Conservation (phyloP, 2,329 filamentous ascomycete species). For the Aspergillus candidus region DNA sequence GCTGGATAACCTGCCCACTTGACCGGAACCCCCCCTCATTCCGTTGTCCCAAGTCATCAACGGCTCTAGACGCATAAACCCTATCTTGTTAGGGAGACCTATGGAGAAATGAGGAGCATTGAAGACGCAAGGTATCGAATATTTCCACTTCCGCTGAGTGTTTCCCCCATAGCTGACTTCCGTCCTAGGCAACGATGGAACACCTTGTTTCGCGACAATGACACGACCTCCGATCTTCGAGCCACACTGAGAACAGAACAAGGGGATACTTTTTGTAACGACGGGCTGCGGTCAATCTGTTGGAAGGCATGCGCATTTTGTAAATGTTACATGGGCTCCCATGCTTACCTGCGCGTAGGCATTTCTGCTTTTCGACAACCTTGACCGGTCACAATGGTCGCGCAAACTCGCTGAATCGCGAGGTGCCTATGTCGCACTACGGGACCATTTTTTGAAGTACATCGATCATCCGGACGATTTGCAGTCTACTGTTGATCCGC, state of each 20-base stretch:
- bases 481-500: slow-evolving; percentile 67
- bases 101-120: slow-evolving; percentile 48
- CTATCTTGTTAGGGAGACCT: background rate
- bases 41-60: background rate
- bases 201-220: slow-evolving; percentile 50
- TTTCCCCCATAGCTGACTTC: slow-evolving; percentile 1
- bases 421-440: slow-evolving; percentile 64
- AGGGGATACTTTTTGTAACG: slow-evolving; percentile 57
- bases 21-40: slow-evolving; percentile 5
- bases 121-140: slow-evolving; percentile 47
- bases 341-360: slow-evolving; percentile 46
- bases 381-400: slow-evolving; percentile 62
- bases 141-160: background rate
- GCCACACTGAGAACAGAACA: slow-evolving; percentile 57
- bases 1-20: background rate
- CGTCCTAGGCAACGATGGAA: slow-evolving; percentile 60
- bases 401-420: slow-evolving; percentile 62
- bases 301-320: slow-evolving; percentile 64
- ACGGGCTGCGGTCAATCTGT: slow-evolving; percentile 76
- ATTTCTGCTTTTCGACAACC: slow-evolving; percentile 70
- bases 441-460: slow-evolving; percentile 70
- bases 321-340: slow-evolving; percentile 6
- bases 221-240: slow-evolving; percentile 56
- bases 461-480: slow-evolving; percentile 81
- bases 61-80: too few species aligned